These are phyloP conservation scores for Nicotiana tomentosiformis DNA, from an alignment of 257 asterid species.

Conservation along the genomic window DNA sequence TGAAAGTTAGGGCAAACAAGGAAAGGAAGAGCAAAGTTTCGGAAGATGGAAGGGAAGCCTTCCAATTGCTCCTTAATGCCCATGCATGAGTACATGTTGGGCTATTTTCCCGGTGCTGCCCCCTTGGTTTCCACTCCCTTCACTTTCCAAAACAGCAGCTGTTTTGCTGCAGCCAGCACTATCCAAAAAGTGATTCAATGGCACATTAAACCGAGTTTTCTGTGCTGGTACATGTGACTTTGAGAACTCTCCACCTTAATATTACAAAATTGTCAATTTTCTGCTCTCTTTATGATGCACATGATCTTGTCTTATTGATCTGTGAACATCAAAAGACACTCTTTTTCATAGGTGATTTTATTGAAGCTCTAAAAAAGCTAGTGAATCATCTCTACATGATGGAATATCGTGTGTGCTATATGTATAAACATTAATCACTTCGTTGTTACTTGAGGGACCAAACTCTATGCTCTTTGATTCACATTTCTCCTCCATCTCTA, in stretches of 20 bases:
- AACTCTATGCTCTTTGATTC: background rate
- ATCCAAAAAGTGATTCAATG: background rate
- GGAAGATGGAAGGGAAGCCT: background rate
- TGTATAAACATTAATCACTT: background rate
- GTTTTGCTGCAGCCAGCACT: background rate
- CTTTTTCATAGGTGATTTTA: background rate
- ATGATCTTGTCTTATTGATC: background rate
- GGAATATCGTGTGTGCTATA: background rate
- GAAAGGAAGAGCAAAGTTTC: background rate
- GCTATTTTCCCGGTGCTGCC: background rate
- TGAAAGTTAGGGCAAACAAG: background rate
- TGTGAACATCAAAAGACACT: background rate
- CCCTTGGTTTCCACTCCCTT: background rate
- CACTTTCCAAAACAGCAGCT: background rate
- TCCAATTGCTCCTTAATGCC: background rate
- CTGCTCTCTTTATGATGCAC: background rate
- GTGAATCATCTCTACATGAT: background rate
- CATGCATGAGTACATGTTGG: background rate
- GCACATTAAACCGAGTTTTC: background rate
- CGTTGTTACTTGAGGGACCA: background rate
- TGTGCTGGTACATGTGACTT: background rate
- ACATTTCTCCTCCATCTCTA: background rate
- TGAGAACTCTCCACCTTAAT: background rate
- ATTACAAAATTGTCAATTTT: background rate
- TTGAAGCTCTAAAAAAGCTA: background rate